Evolutionary conservation across 2,329 filamentous ascomycete species (phyloP).

Genomic region (Aureobasidium sp.): DNA sequence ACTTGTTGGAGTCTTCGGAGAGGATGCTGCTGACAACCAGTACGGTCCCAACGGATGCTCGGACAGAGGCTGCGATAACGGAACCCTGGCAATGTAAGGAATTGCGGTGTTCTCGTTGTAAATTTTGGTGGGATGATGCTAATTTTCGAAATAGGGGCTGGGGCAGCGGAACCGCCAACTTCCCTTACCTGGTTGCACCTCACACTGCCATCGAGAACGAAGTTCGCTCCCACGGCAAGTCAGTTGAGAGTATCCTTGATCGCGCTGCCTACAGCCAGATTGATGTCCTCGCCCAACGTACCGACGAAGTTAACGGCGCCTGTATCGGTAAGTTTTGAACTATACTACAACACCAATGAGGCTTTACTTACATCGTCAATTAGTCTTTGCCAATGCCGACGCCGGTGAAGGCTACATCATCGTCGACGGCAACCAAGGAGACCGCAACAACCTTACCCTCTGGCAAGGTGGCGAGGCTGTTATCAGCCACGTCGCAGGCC

Average conservation of each 20-base stretch:
- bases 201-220: constrained; percentile 59
- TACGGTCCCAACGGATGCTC: constrained; percentile 70
- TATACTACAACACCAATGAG: background rate
- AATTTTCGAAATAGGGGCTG: too few relatives aligned
- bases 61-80: constrained; percentile 56
- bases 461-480: constrained; percentile 77
- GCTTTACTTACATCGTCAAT: constrained; percentile 23
- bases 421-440: constrained; percentile 70
- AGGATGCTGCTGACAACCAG: constrained; percentile 69
- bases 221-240: constrained; percentile 53
- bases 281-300: constrained; percentile 41
- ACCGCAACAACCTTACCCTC: constrained; percentile 85
- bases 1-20: constrained; percentile 68
- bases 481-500: constrained; percentile 67
- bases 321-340: constrained; percentile 43
- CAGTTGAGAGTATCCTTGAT: constrained; percentile 51
- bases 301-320: constrained; percentile 34
- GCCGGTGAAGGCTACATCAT: constrained; percentile 50
- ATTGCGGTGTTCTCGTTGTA: too few relatives aligned
- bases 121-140: background rate
- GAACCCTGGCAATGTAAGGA: constrained; percentile 51
- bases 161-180: constrained; percentile 38
- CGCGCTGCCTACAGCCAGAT: constrained; percentile 48
- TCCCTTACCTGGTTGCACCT: constrained; percentile 58
- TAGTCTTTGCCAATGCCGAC: background rate